Evolutionary conservation across 2,329 filamentous ascomycete genomes (phyloP).

Genomic region (Exophiala alcalophila): DNA sequence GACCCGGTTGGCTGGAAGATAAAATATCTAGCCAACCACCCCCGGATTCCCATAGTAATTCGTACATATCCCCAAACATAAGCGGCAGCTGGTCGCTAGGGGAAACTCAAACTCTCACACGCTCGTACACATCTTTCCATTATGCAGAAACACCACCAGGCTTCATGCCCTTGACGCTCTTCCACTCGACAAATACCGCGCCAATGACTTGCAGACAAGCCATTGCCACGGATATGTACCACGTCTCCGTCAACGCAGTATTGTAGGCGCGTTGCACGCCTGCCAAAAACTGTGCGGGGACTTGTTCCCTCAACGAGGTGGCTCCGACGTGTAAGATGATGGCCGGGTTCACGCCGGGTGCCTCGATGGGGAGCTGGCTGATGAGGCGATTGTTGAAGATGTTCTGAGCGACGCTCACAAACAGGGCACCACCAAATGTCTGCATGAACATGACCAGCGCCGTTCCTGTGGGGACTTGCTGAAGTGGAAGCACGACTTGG

Average conservation of each 20-base stretch:
- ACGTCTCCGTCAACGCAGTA: conserved; percentile 38
- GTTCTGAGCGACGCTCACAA: conserved; percentile 52
- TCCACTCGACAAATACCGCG: conserved; percentile 40
- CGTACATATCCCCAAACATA: no score
- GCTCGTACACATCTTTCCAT: no score
- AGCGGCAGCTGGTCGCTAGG: no score
- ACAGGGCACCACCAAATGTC: conserved; percentile 47
- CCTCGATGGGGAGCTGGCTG: conserved; percentile 38
- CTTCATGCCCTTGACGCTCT: conserved; percentile 38
- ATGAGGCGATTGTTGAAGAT: conserved; percentile 53
- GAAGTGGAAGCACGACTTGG: conserved; percentile 38
- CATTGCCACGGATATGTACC: conserved; percentile 41
- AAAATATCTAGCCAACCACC: no score
- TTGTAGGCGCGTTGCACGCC: conserved; percentile 40
- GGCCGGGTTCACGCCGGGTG: conserved; percentile 32
- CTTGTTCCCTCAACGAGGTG: conserved; percentile 36
- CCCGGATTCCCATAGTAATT: no score
- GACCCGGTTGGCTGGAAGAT: no score
- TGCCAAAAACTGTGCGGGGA: conserved; percentile 32
- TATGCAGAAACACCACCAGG: conserved; percentile 27
- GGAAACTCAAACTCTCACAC: no score
- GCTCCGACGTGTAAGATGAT: conserved; percentile 38
- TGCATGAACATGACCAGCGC: conserved; percentile 42
- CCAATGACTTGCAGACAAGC: conserved; percentile 36
- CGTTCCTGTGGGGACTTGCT: conserved; percentile 42